These are phyloP conservation scores for Eutrema heterophyllum DNA, from an alignment of 345 rosid species.

Conservation along the genomic window DNA sequence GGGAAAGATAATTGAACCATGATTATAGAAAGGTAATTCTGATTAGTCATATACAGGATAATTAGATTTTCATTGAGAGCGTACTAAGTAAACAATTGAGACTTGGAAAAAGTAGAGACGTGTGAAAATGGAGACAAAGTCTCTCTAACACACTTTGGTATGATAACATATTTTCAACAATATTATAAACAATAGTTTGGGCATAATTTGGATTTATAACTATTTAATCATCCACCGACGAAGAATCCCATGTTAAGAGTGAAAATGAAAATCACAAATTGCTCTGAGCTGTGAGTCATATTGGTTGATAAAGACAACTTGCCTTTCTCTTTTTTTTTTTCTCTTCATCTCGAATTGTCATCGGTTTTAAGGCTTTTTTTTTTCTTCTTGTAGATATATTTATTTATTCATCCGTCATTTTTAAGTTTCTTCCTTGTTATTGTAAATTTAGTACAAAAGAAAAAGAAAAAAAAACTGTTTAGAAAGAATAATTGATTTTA, in stretches of 20 bases:
- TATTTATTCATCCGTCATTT: not conserved
- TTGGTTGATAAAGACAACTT: not conserved
- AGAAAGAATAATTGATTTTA: not conserved
- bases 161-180: not conserved
- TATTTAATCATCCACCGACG: slow-evolving; percentile 30
- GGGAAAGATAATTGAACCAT: not conserved
- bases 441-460: not conserved
- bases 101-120: not conserved
- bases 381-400: not conserved
- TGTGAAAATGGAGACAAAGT: slow-evolving; percentile 23
- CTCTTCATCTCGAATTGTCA: not conserved
- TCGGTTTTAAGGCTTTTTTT: not conserved
- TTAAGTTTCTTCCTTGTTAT: not conserved
- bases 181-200: not conserved
- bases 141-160: slow-evolving; percentile 16
- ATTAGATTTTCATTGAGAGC: slow-evolving; percentile 9
- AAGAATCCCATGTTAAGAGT: slow-evolving; percentile 21
- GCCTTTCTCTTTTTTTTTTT: no score
- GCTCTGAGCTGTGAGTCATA: not conserved
- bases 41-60: not conserved
- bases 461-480: not conserved
- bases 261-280: slow-evolving; percentile 10
- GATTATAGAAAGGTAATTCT: slow-evolving; percentile 6
- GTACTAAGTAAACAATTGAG: slow-evolving; percentile 14
- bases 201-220: slow-evolving; percentile 4